These are phyloP conservation scores for Dichomitus squalens DNA, from an alignment of 1,284 basidiomycete genomes.

Conservation along the genomic window DNA sequence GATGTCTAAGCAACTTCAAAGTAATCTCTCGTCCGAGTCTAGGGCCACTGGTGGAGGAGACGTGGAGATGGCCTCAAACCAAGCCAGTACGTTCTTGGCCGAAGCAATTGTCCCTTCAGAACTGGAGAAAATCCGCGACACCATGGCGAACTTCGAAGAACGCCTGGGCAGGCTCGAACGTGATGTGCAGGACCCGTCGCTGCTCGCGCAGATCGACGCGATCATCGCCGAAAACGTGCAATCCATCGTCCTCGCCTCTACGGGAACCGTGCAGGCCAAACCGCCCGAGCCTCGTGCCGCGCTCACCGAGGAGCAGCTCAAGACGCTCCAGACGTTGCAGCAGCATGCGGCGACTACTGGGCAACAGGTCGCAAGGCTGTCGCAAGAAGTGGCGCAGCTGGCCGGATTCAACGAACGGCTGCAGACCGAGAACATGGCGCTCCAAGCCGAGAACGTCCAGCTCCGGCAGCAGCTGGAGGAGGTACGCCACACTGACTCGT, in stretches of 20 bases:
- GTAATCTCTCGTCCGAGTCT: background rate
- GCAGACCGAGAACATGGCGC: slow-evolving; percentile 14
- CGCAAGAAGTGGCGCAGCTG: slow-evolving; percentile 21
- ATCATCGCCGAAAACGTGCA: slow-evolving; percentile 21
- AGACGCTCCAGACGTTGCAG: slow-evolving; percentile 15
- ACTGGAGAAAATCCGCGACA: slow-evolving; percentile 18
- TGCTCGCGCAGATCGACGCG: slow-evolving; percentile 17
- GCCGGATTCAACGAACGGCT: slow-evolving; percentile 19
- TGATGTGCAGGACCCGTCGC: slow-evolving; percentile 8
- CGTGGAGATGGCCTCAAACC: background rate
- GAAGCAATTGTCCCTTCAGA: slow-evolving; percentile 21
- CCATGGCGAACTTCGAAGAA: slow-evolving; percentile 16
- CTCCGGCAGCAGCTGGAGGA: slow-evolving; percentile 21
- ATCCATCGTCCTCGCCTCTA: slow-evolving; percentile 15
- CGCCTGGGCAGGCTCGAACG: slow-evolving; percentile 13
- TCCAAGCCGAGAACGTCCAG: slow-evolving; percentile 22
- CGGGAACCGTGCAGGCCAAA: slow-evolving; percentile 14
- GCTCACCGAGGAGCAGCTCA: slow-evolving; percentile 19
- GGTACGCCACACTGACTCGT: slow-evolving; percentile 7
- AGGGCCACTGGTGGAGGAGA: background rate
- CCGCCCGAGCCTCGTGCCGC: slow-evolving; percentile 15
- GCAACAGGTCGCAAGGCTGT: slow-evolving; percentile 19
- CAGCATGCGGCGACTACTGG: slow-evolving; percentile 19
- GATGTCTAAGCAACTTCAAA: slow-evolving; percentile 11
- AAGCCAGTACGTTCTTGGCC: slow-evolving; percentile 18